A percentile compares a stretch with the other conserved stretches of the same genome.
These are phyloP conservation scores for Pholiota conissans DNA, from an alignment of 768 basidiomycete species.

Conservation along the genomic window DNA sequence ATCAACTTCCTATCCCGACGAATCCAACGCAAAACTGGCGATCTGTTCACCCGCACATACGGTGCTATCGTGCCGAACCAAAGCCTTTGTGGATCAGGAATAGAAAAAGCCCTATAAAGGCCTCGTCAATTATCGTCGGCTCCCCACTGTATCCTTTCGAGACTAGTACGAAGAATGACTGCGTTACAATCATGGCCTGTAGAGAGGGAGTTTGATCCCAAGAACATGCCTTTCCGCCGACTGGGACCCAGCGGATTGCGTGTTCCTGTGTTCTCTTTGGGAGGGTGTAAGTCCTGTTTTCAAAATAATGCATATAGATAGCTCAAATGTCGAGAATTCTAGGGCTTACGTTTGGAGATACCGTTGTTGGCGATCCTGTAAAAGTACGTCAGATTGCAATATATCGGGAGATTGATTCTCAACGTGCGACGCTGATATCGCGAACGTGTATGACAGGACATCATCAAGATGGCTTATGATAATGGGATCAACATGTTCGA, in stretches of 20 bases:
- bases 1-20: not conserved
- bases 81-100: not conserved
- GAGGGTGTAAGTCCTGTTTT: constrained; percentile 48
- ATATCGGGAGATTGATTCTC: not conserved
- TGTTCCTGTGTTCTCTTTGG: constrained; percentile 68
- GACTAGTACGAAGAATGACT: constrained; percentile 7
- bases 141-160: not conserved
- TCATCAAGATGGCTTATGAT: constrained; percentile 73
- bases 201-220: constrained; percentile 43
- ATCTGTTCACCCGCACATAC: not conserved
- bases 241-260: constrained; percentile 63
- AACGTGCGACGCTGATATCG: not conserved
- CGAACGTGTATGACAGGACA: constrained; percentile 44
- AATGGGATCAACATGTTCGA: constrained; percentile 74
- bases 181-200: constrained; percentile 25
- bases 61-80: not conserved
- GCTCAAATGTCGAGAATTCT: not conserved
- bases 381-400: constrained; percentile 37
- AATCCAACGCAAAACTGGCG: not conserved
- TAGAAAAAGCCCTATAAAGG: not conserved
- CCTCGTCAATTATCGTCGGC: not conserved
- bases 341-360: constrained; percentile 61
- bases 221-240: constrained; percentile 59
- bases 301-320: not conserved
- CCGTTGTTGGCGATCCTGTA: constrained; percentile 65